Base-by-base conservation (phyloP, 2,329 filamentous ascomycete species). In the Penicillium sp. region DNA sequence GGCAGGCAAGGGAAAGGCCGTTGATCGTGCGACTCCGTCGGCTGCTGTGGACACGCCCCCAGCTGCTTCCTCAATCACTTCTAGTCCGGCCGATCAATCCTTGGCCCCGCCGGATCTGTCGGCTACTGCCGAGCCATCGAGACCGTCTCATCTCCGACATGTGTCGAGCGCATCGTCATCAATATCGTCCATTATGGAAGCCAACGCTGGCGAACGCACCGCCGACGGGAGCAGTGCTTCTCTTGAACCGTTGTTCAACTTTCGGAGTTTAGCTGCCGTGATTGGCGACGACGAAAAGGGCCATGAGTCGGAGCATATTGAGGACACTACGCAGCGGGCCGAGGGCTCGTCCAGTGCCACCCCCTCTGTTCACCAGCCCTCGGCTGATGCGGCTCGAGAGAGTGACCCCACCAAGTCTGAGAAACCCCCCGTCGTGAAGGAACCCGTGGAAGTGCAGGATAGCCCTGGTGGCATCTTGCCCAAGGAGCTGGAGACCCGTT, bases 161-260 rank as follows among this genome's bases (percentile, higher is more conserved):
- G 88, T 95, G 77, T 96, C 92, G 65, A 96, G 90, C 68, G 90
- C 92, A 1, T 97, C 93, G 0, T 96, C 93, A 0, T 86, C 91
- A 0, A 88, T 89, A 9, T 96, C 93, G 0, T 96, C 92, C 0
- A 82, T 89, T 13, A 82, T 87, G 0, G 92, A 94, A 55, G 91
- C 89, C 35, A 72, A 70, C 12, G 62, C 75, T 0, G 75, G 75
- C 2, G 78, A 80, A 24, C 73, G 72, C 22, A 56, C 69, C 3
- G 80, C 83, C 4, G 82, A 83, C 15, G 79, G 79, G 66, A 79
- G 78, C 6, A 84, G 81, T 58, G 71, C 81, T 4, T 83, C 84
- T 50, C 80, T 84, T 0, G 93, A 97, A 73, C 87, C 92, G 3
- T 88, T 97, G 86, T 95, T 96, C 78, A 97, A 97, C 76, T 97